phyloP scores from a whole-genome alignment of 73 alveolate genomes.

The Symbiodinium pilosum region DNA sequence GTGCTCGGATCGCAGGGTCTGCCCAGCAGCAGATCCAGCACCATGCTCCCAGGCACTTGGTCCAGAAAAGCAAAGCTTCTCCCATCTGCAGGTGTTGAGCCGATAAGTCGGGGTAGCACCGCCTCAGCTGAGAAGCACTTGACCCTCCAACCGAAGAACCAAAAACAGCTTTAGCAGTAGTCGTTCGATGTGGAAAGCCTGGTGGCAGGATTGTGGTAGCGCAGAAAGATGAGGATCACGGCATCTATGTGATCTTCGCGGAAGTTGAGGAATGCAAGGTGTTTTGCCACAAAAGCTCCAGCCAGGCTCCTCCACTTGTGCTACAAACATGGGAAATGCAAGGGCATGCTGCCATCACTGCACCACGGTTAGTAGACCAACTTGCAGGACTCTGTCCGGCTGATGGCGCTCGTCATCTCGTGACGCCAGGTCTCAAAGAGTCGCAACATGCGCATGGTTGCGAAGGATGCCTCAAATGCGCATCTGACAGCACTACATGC shows the following conservation, averaged over 20 bases:
- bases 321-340: no score
- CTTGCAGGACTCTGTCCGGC: no score
- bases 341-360: no score
- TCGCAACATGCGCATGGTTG: background rate
- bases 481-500: no score
- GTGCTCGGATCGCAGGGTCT: background rate
- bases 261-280: constrained; percentile 11
- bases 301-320: background rate
- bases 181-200: background rate
- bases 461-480: background rate
- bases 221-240: constrained; percentile 6
- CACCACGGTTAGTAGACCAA: no score
- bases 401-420: background rate
- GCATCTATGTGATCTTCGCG: constrained; percentile 17
- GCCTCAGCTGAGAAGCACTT: background rate
- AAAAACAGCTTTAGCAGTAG: no score
- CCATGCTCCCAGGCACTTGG: background rate
- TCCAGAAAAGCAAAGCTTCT: background rate
- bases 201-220: constrained; percentile 31
- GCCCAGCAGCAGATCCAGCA: background rate
- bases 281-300: background rate
- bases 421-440: background rate
- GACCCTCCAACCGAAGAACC: no score
- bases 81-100: background rate
- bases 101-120: background rate